Base-by-base conservation (phyloP, 192 early-diverging fungal genomes). In the Geranomyces variabilis region DNA sequence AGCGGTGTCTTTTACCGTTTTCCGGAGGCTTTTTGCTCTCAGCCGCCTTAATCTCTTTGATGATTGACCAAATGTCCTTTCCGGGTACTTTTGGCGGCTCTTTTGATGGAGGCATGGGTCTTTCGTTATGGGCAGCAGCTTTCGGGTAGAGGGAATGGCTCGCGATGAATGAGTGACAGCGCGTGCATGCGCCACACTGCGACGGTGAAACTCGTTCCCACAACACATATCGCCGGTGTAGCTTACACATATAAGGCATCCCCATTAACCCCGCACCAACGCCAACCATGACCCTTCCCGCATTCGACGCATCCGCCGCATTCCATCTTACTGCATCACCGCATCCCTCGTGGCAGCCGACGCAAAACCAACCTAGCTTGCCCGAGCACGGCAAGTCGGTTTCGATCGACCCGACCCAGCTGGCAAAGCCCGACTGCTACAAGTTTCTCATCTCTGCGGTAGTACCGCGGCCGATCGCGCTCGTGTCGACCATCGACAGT, bases 401-500 rank as follows among this genome's bases (percentile, higher is more conserved):
- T 24, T 33, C 63, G 29, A 47, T 76, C 21, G 79, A 79, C 17
- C 64, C 75, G 0, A 30, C 67, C 17, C 22, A 74, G 22, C 15
- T 70, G 64, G 65, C 19, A 24, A 73, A 59, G 58, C 71, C 64
- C 69, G 65, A 61, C 61, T 68, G 48, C 61, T 84, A 84, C 67
- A 84, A 81, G 67, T 41, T 84, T 6, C 69, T 84, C 49, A 84
- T 84, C 51, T 70, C 74, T 24, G 57, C 74, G 21, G 77, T 84
- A 0, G 82, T 84, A 26, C 83, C 83, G 5, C 82, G 83, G 10
- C 83, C 83, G 0, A 82, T 85, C 61, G 83, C 83, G 30, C 67
- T 85, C 46, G 78, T 84, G 28, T 73, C 67, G 21, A 84, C 83
- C 0, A 51, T 67, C 7, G 70, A 69, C 24, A 57, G 62, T 7